Conservation (phyloP, 2,329 filamentous ascomycete genomes). For the Pleoardoris graminearum region DNA sequence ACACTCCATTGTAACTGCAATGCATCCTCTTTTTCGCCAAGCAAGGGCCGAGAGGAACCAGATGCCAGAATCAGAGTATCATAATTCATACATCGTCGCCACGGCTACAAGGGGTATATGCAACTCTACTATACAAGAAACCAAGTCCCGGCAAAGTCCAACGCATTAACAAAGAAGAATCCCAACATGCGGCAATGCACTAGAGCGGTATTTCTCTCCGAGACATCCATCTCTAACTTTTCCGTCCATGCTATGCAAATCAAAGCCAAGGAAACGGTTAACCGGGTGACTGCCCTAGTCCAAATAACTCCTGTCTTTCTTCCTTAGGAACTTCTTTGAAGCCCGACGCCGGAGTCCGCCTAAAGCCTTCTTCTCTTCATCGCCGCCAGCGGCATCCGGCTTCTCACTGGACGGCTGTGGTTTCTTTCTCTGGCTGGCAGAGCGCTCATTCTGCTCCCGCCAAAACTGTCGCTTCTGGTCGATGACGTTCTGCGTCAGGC, state of each 20-base stretch:
- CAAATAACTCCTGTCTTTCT: conserved; percentile 9
- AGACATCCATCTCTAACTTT: not conserved
- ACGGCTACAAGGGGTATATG: conserved; percentile 17
- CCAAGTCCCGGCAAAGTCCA: not conserved
- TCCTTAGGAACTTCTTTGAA: conserved; percentile 25
- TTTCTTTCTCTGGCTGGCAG: conserved; percentile 7
- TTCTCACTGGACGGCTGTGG: conserved; percentile 13
- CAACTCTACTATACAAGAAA: conserved; percentile 12
- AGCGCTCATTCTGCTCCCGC: conserved; percentile 37
- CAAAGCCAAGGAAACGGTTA: not conserved
- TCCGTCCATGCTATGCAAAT: conserved; percentile 1
- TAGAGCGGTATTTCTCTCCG: not conserved
- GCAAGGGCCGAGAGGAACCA: too few species aligned
- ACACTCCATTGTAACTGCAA: too few species aligned
- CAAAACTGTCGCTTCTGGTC: conserved; percentile 66
- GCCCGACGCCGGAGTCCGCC: conserved; percentile 29
- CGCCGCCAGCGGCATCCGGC: conserved; percentile 27
- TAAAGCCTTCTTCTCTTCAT: conserved; percentile 19
- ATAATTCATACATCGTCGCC: conserved; percentile 8
- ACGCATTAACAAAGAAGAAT: too few species aligned
- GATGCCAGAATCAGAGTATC: too few species aligned
- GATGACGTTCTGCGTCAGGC: conserved; percentile 79
- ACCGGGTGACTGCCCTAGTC: not conserved
- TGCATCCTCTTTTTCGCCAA: too few species aligned
- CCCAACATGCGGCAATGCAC: not conserved